Evolutionary conservation across 2,329 filamentous ascomycete species (phyloP), one percentile per base, ranked within the genome.

Genomic region (Zymoseptoria passerinii): DNA sequence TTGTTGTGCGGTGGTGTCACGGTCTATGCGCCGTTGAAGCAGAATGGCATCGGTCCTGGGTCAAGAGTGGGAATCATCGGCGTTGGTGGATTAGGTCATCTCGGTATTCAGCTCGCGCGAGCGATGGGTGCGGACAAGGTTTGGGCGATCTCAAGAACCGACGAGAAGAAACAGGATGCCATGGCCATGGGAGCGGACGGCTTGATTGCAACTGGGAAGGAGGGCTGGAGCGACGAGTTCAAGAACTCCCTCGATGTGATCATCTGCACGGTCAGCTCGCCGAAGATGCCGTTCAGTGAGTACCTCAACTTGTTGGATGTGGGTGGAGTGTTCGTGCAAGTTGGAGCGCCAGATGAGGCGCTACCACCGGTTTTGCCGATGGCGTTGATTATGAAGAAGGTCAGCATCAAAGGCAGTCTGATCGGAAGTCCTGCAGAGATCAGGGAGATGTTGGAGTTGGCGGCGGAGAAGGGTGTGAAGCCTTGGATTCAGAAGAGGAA

Each of bases 1-100:
- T 83, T 92, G 76, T 79, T 92, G 23, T 92, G 89, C 68, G 89
- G 85, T 1, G 89, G 90, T 2, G 80, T 92, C 56, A 94, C 89
- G 0, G 81, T 86, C 0, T 94, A 82, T 69, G 81, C 82, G 3
- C 89, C 89, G 0, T 73, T 94, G 16, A 81, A 81, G 54, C 80
- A 85, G 23, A 84, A 88, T 48, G 83, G 82, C 1, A 80, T 83
- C 29, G 88, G 88, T 0, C 85, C 86, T 0, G 88, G 87, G 4
- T 89, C 87, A 71, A 78, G 75, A 1, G 86, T 92, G 0, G 89
- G 84, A 0, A 81, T 92, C 56, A 77, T 90, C 13, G 88, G 89
- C 5, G 77, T 92, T 10, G 88, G 88, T 6, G 88, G 63, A 18
- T 29, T 65, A 3, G 66, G 68, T 6, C 88, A 92, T 70, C 83